Percentiles rank a stretch among this genome's conserved stretches.
Evolutionary conservation across 495 filamentous ascomycete species (phyloP).

Genomic region (Clohesyomyces aquaticus): DNA sequence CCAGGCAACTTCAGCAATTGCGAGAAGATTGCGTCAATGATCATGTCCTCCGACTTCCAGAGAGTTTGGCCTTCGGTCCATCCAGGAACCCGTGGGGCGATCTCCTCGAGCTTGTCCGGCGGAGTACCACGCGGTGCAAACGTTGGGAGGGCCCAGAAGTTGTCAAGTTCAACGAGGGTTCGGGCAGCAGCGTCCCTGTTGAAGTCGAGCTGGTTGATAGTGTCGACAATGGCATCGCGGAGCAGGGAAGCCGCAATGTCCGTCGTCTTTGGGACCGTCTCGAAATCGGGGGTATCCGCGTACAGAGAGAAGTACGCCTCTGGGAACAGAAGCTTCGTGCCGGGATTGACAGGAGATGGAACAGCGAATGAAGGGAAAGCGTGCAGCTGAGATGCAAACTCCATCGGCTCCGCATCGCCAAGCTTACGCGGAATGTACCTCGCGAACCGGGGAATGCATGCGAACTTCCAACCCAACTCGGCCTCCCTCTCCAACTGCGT

Average conservation of each 20-base stretch:
- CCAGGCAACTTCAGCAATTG: constrained; percentile 86
- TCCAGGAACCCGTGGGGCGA: too few relatives aligned
- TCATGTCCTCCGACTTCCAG: constrained; percentile 98
- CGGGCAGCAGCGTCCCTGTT: constrained; percentile 87
- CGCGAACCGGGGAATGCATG: constrained; percentile 86
- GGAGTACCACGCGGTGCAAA: constrained; percentile 92
- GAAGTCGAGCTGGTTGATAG: constrained; percentile 90
- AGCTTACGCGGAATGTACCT: constrained; percentile 51
- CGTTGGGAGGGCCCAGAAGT: constrained; percentile 83
- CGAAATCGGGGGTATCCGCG: constrained; percentile 80
- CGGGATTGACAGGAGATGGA: constrained; percentile 73
- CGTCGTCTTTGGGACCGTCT: constrained; percentile 80
- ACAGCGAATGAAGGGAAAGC: constrained; percentile 72
- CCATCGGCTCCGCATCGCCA: constrained; percentile 26
- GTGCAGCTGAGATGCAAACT: constrained; percentile 58
- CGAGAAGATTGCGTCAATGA: constrained; percentile 94
- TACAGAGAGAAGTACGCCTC: constrained; percentile 95
- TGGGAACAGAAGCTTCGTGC: constrained; percentile 77
- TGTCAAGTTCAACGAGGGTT: constrained; percentile 90
- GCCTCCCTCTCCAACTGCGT: constrained; percentile 78
- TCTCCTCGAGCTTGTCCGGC: constrained; percentile 83
- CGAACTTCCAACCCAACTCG: constrained; percentile 68
- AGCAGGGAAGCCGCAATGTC: constrained; percentile 79
- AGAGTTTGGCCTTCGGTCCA: constrained; percentile 67
- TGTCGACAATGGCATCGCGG: constrained; percentile 85